Base-by-base conservation (phyloP, 441 rosid species). In the Aleurites moluccanus region DNA sequence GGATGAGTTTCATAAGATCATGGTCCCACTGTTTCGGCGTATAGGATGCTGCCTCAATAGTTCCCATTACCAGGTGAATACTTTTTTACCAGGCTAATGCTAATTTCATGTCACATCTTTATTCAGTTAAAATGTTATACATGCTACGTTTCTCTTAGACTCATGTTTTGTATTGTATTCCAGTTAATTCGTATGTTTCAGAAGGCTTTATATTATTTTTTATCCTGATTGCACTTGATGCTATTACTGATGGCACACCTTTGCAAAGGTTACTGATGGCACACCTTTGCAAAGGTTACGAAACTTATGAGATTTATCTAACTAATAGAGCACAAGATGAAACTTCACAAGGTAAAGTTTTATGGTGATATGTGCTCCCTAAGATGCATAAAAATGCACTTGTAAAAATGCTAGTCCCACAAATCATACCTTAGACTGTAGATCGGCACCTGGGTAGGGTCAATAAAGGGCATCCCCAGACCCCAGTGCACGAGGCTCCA, bases 31-130 rank as follows among this genome's bases (percentile, higher is more conserved):
- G 64, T 91, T 89, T 82, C 86, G 87, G 60, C 91, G 93, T 30
- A 82, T 91, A 38, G 91, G 88, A 76, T 84, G 61, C 75, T 89
- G 91, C 85, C 85, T 91, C 61, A 91, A 80, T 75, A 91, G 93
- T 78, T 89, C 75, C 35, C 93, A 89, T 80, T 89, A 89, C 78
- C 93, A 91, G 93, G 96, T 89, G 79, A 45, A 60, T 55, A 53
- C 50, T 40, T 23, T 40, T 60, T 75, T 60, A n/a, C 45, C 30
- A 33, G 11, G 18, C 42, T 55, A 55, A 20, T 60, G 59, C 64
- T 67, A 28, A 4, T 63, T 67, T 62, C 30, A 16, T 13, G 49
- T 35, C 33, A 35, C 20, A 2, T 53, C 45, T 21, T 33, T 49
- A 1, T 18, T 49, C 25, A 25, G 27, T 57, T 30, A 13, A n/a